These are phyloP conservation scores for Kwoniella pini DNA, from an alignment of 768 basidiomycete genomes.

Conservation along the genomic window DNA sequence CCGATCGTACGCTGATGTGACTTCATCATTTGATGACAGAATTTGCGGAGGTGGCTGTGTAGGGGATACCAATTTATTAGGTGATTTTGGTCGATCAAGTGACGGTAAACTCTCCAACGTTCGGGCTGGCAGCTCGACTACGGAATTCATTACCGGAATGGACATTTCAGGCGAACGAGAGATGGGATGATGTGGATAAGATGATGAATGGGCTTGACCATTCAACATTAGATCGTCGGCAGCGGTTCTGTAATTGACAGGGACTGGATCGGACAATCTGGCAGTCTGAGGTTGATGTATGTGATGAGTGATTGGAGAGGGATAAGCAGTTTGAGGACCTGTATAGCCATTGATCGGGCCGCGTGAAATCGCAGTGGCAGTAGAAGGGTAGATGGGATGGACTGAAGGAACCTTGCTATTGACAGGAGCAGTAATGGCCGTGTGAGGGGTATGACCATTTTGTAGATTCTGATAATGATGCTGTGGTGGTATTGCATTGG, in stretches of 20 bases:
- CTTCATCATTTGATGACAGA: not conserved
- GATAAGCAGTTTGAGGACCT: slow-evolving; percentile 5
- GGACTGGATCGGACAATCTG: not conserved
- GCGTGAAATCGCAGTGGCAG: not conserved
- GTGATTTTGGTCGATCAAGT: not conserved
- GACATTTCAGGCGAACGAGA: too few relatives aligned
- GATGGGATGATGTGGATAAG: too few relatives aligned
- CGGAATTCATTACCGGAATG: not conserved
- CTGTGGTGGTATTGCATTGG: too few relatives aligned
- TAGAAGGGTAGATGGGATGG: not conserved
- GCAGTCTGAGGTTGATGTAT: slow-evolving; percentile 7
- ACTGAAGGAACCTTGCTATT: not conserved
- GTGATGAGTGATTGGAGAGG: not conserved
- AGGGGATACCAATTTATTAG: not conserved
- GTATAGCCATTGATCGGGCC: not conserved
- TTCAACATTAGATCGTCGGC: too few relatives aligned
- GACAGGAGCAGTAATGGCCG: too few relatives aligned
- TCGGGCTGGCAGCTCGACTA: too few relatives aligned
- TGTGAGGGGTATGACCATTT: too few relatives aligned
- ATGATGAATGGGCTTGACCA: too few relatives aligned
- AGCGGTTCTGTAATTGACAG: too few relatives aligned
- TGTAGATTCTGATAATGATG: too few relatives aligned
- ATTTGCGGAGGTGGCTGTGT: slow-evolving; percentile 8
- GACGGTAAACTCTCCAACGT: not conserved
- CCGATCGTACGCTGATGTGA: too few relatives aligned